Conservation (phyloP, 2,329 filamentous ascomycete genomes). For the Pseudogymnoascus sp. region DNA sequence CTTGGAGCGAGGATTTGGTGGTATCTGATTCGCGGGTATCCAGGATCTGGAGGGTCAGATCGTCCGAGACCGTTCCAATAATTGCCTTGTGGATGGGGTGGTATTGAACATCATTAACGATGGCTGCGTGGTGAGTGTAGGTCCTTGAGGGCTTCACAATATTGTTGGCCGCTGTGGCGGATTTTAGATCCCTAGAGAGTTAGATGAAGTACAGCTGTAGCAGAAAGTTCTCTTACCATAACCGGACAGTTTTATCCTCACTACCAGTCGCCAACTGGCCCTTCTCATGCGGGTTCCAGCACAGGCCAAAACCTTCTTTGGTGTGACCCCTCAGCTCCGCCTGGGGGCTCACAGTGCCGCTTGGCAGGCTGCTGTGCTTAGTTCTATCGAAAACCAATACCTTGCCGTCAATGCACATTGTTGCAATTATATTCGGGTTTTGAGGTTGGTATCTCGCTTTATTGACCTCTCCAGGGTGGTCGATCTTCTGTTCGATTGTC, state of each 20-base stretch:
- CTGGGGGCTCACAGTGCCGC: conserved; percentile 68
- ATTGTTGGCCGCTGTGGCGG: conserved; percentile 61
- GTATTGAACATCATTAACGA: conserved; percentile 96
- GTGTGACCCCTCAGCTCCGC: conserved; percentile 79
- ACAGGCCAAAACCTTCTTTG: conserved; percentile 82
- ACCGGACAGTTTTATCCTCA: conserved; percentile 81
- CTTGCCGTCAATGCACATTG: conserved; percentile 77
- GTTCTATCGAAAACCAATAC: conserved; percentile 94
- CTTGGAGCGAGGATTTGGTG: conserved; percentile 59
- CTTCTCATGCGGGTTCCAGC: conserved; percentile 79
- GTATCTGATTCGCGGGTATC: conserved; percentile 66
- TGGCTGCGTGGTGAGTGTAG: conserved; percentile 80
- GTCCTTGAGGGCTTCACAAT: conserved; percentile 61
- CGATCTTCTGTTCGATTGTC: conserved; percentile 89
- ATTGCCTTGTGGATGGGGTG: conserved; percentile 78
- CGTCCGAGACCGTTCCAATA: conserved; percentile 90
- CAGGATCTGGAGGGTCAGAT: conserved; percentile 84
- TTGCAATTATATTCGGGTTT: conserved; percentile 93
- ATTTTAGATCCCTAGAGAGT: conserved; percentile 63
- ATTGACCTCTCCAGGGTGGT: conserved; percentile 95
- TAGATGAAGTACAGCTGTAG: conserved; percentile 10
- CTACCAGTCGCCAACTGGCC: conserved; percentile 84
- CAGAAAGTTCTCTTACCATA: conserved; percentile 56
- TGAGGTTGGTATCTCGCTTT: conserved; percentile 97
- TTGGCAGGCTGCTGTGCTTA: conserved; percentile 75